A percentile compares a stretch with the other conserved stretches of the same genome.
Conservation (phyloP, 495 filamentous ascomycete species). For the Corynascus novoguineensis region DNA sequence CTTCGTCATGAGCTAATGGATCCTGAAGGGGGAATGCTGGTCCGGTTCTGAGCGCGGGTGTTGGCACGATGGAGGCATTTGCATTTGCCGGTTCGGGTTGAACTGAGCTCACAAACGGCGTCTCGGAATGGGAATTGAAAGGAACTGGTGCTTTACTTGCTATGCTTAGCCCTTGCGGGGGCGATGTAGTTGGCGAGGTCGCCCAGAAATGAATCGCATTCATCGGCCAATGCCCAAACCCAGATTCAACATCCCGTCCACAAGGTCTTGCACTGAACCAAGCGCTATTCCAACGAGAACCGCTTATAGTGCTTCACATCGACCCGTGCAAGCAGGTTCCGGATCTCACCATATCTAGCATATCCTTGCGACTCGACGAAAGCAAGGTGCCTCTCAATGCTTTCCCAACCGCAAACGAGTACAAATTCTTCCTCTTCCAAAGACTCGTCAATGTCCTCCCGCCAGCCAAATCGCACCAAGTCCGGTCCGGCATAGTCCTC, state of each 20-base stretch:
- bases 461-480: constrained; percentile 42
- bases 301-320: constrained; percentile 45
- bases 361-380: constrained; percentile 38
- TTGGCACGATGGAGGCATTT: constrained; percentile 19
- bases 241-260: constrained; percentile 1
- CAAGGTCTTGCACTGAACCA: neutral
- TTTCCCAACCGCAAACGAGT: constrained; percentile 47
- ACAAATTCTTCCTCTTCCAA: constrained; percentile 50
- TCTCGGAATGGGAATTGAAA: constrained; percentile 30
- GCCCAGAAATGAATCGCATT: constrained; percentile 24
- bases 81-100: constrained; percentile 20
- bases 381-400: constrained; percentile 40
- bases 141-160: constrained; percentile 9
- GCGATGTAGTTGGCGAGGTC: constrained; percentile 13
- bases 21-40: constrained; percentile 11
- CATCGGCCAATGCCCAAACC: constrained; percentile 19
- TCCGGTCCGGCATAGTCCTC: constrained; percentile 38
- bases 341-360: constrained; percentile 34
- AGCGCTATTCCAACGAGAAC: constrained; percentile 15
- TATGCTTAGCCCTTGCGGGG: constrained; percentile 6
- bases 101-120: constrained; percentile 31
- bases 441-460: constrained; percentile 40
- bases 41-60: constrained; percentile 14
- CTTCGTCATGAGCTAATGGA: constrained; percentile 21
- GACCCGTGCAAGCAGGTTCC: constrained; percentile 26